phyloP scores from a whole-genome alignment of 495 filamentous ascomycete genomes.

The Chaetomidium leptoderma region DNA sequence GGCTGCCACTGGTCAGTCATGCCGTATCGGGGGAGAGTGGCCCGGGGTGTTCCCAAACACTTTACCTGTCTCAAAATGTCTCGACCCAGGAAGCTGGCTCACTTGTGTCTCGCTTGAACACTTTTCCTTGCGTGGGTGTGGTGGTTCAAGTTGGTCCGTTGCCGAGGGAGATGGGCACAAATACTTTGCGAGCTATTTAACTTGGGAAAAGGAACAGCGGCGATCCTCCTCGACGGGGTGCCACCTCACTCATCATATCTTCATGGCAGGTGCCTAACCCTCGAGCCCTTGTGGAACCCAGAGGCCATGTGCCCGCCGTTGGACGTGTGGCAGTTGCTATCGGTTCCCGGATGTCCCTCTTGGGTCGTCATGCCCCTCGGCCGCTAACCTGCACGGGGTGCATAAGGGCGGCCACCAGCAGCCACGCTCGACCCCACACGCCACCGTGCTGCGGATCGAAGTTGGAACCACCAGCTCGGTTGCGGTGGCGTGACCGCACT shows the following conservation, averaged over 20 bases:
- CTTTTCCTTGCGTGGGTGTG: no score
- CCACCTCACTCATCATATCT: background rate
- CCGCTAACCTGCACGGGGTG: constrained; percentile 9
- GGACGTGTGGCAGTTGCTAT: background rate
- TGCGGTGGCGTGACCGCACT: constrained; percentile 13
- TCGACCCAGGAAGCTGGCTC: no score
- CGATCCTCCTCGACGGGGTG: constrained; percentile 10
- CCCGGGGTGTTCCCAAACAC: background rate
- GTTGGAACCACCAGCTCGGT: constrained; percentile 18
- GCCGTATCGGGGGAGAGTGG: background rate
- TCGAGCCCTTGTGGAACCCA: constrained; percentile 19
- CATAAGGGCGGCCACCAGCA: background rate
- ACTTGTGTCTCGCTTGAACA: no score
- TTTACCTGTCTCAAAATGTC: no score
- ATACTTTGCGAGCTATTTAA: constrained; percentile 7
- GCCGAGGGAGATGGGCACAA: background rate
- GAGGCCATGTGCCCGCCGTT: constrained; percentile 15
- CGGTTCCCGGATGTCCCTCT: constrained; percentile 19
- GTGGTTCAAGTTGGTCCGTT: background rate
- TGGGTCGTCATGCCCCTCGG: constrained; percentile 10
- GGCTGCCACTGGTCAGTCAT: no score
- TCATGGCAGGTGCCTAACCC: constrained; percentile 4
- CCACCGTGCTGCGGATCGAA: background rate
- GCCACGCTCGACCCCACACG: background rate
- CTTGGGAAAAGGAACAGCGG: background rate